A percentile compares a stretch with the other conserved stretches of the same genome.
phyloP scores from a whole-genome alignment of 257 asterid species.

The Ligustrum vulgare region DNA sequence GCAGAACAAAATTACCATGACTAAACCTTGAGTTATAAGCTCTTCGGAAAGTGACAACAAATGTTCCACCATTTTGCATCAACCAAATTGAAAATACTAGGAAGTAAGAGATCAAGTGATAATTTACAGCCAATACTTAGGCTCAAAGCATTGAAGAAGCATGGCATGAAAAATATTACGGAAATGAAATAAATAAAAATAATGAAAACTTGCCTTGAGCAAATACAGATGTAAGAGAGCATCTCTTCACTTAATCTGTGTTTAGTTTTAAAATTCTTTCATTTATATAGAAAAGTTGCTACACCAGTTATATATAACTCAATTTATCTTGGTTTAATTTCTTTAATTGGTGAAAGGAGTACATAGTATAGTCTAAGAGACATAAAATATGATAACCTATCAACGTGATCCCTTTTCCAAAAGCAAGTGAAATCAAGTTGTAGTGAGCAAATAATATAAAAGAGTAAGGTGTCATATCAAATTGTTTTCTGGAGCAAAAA shows the following conservation, averaged over 20 bases:
- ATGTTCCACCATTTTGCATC: constrained; percentile 97
- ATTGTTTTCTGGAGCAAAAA: constrained; percentile 34
- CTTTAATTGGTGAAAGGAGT: not conserved
- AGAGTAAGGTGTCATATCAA: constrained; percentile 20
- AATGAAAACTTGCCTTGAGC: not conserved
- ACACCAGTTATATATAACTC: not conserved
- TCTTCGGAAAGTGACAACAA: constrained; percentile 97
- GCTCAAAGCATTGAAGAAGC: constrained; percentile 8
- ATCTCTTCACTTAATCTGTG: not conserved
- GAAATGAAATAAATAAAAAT: too few species aligned
- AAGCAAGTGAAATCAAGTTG: constrained; percentile 13
- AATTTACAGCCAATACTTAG: constrained; percentile 19
- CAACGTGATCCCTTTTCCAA: not conserved
- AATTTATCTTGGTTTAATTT: not conserved
- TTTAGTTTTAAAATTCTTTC: not conserved
- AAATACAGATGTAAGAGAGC: not conserved
- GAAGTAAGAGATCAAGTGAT: constrained; percentile 10
- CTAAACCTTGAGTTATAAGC: constrained; percentile 99
- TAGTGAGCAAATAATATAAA: constrained; percentile 23
- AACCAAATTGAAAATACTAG: constrained; percentile 50
- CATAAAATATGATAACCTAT: not conserved
- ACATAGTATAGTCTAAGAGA: not conserved
- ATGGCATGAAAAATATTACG: not conserved
- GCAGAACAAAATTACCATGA: constrained; percentile 57
- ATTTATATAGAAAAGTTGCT: not conserved